These are phyloP conservation scores for Solanum gracilifrons DNA, from an alignment of 257 asterid species.

Conservation along the genomic window DNA sequence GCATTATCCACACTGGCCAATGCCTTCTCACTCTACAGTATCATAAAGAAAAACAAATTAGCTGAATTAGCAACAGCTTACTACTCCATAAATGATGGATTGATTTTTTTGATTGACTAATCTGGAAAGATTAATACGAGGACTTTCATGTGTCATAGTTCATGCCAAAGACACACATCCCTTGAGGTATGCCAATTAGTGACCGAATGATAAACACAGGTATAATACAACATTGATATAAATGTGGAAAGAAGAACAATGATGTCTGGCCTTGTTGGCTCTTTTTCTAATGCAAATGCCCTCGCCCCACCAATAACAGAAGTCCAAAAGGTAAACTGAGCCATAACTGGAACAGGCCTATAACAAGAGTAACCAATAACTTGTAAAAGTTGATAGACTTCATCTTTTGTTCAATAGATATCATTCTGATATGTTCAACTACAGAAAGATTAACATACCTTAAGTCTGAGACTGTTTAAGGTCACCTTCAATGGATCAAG, in stretches of 20 bases:
- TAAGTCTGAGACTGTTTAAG: conserved; percentile 48
- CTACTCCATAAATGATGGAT: background rate
- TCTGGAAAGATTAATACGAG: background rate
- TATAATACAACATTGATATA: background rate
- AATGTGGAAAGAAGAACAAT: background rate
- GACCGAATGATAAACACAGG: background rate
- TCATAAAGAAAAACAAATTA: background rate
- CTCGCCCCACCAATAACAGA: background rate
- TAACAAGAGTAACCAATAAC: background rate
- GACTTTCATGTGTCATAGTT: background rate
- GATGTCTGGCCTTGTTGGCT: background rate
- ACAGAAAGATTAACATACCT: conserved; percentile 21
- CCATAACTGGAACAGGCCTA: background rate
- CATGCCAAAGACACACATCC: background rate
- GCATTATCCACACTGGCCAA: conserved; percentile 35
- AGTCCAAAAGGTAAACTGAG: background rate
- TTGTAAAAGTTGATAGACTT: background rate
- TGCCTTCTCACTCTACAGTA: conserved; percentile 57
- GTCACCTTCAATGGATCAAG: conserved; percentile 36
- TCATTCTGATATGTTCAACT: background rate
- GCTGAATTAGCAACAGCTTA: background rate
- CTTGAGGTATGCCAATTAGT: background rate
- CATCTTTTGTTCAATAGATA: background rate
- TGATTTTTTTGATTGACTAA: background rate
- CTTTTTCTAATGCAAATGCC: background rate